phyloP scores from a whole-genome alignment of 169 alveolate genomes.

The Eimeria acervulina region DNA sequence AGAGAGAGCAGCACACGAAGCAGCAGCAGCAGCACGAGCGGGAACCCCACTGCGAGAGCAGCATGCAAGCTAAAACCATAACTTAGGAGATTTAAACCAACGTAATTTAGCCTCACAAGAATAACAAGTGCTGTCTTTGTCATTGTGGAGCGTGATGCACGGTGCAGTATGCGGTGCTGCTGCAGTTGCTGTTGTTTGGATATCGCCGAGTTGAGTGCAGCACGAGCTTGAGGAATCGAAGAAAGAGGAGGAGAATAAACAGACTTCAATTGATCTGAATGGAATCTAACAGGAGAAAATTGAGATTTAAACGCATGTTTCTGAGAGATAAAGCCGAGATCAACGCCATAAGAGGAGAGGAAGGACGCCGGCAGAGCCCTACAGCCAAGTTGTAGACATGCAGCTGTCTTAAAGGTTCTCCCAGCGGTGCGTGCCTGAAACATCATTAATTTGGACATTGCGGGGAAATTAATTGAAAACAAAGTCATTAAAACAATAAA shows the following conservation, averaged over 20 bases:
- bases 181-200: not conserved
- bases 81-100: not conserved
- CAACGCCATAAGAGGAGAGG: not conserved
- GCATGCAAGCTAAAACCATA: not conserved
- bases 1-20: too few relatives aligned
- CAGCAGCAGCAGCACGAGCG: not conserved
- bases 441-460: not conserved
- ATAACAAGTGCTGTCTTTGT: slow-evolving; percentile 17
- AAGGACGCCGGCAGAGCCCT: not conserved
- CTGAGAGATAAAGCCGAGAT: not conserved
- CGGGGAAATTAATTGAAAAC: not conserved
- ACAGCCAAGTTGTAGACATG: not conserved
- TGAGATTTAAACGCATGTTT: not conserved
- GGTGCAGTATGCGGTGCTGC: not conserved
- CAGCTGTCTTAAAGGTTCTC: not conserved
- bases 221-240: not conserved
- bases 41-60: not conserved
- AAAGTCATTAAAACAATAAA: not conserved
- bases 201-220: not conserved
- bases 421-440: not conserved
- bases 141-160: not conserved
- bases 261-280: not conserved
- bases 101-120: not conserved
- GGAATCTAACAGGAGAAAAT: not conserved
- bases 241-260: not conserved